Base-by-base conservation (phyloP, 2,329 filamentous ascomycete species). In the Beauveria medogensis region DNA sequence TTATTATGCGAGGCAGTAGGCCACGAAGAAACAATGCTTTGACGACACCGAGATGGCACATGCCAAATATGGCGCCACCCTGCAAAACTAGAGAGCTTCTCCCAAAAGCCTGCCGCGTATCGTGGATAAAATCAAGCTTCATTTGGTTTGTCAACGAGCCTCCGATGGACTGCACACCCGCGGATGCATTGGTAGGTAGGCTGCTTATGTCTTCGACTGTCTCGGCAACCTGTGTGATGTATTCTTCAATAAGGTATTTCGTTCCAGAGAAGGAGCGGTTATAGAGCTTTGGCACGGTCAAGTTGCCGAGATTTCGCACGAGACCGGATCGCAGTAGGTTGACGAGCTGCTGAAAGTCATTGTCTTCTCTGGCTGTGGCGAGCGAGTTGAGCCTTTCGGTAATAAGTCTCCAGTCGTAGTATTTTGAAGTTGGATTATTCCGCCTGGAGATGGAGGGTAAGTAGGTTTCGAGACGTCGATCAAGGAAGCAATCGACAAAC, bases 171-270 rank as follows among this genome's bases (percentile, higher is more conserved):
- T 76, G 73, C 16, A 67, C 47, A 40, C 66, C 65, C 0, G 67
- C 65, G 1, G 67, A 75, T 0, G 80, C 77, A 20, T 78, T 79
- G 0, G 84, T 87, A 22, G 88, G 85, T 57, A 91, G 79, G 22
- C 72, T 76, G 30, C 86, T 87, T 43, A 97, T 87, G 69, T 92
- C 87, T 63, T 90, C 84, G 59, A 96, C 85, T 2, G 90, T 88
- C 62, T 89, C 83, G n/a, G 89, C 89, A 41, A 96, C 87, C 69
- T 93, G 87, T 1, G 87, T 86, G 64, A 96, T 87, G 70, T 97
- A 97, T 72, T 95, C 90, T 70, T 96, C 92, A 64, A 97, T 95
- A 53, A 96, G 77, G 58, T 90, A 83, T 72, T 97, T 97, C 1
- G 92, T 96, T 18, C 92, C 92, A 1, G 89, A 88, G 70, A 94